Conservation (phyloP, 1,284 basidiomycete genomes). For the Ceratobasidium sp. region DNA sequence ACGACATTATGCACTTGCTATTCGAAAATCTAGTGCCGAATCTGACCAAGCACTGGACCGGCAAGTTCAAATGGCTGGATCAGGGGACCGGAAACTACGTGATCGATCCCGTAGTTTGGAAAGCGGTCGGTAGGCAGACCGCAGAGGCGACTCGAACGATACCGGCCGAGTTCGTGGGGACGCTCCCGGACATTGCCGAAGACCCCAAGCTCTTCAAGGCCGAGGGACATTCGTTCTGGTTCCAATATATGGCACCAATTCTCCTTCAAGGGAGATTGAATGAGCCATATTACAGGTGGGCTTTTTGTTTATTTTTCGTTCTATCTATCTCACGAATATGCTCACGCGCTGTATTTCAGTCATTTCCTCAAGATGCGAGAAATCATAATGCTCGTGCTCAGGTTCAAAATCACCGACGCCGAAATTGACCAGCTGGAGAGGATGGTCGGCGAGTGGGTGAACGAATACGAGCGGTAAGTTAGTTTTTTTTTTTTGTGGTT, state of each 20-base stretch:
- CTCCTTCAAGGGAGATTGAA: constrained; percentile 49
- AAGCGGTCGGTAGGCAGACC: constrained; percentile 56
- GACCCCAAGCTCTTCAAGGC: constrained; percentile 52
- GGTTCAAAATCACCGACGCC: constrained; percentile 46
- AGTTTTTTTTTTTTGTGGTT: background rate
- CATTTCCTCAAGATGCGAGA: constrained; percentile 2
- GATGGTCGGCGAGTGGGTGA: constrained; percentile 50
- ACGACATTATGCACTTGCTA: constrained; percentile 45
- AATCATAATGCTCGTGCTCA: constrained; percentile 48
- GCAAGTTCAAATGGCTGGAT: constrained; percentile 40
- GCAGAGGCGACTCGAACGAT: constrained; percentile 52
- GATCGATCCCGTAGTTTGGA: constrained; percentile 53
- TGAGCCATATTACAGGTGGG: constrained; percentile 50
- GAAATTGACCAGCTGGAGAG: constrained; percentile 50
- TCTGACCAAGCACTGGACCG: constrained; percentile 41
- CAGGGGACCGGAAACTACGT: constrained; percentile 39
- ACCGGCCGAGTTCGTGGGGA: constrained; percentile 57
- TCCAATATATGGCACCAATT: constrained; percentile 51
- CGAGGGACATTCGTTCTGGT: constrained; percentile 56
- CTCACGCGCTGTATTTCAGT: background rate
- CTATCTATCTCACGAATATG: background rate
- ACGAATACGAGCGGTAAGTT: constrained; percentile 50
- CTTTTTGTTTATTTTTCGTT: constrained; percentile 41
- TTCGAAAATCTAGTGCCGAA: constrained; percentile 43
- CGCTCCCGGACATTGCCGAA: constrained; percentile 51